Conservation (phyloP, 352 stramenopile genomes). For the Pythium oligandrum region DNA sequence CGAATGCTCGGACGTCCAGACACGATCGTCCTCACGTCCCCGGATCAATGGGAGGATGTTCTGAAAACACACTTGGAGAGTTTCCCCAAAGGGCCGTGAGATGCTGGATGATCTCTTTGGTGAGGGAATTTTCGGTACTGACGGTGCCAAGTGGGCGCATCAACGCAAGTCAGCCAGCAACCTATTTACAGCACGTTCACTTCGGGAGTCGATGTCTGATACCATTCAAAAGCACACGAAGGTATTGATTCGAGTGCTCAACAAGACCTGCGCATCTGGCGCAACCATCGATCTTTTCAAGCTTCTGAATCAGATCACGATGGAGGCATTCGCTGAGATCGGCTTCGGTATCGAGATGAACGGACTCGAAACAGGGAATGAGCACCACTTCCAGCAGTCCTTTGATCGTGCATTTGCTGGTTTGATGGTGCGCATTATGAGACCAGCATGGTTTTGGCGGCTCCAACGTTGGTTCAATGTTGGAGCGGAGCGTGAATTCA, state of each 20-base stretch:
- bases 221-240: slow-evolving; percentile 22
- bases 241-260: slow-evolving; percentile 25
- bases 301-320: slow-evolving; percentile 38
- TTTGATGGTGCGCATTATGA: slow-evolving; percentile 23
- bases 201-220: slow-evolving; percentile 38
- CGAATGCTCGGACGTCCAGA: slow-evolving; percentile 28
- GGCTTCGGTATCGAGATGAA: slow-evolving; percentile 46
- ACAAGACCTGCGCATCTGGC: slow-evolving; percentile 7
- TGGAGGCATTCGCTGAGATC: slow-evolving; percentile 49
- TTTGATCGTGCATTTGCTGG: slow-evolving; percentile 32
- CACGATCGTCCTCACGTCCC: slow-evolving; percentile 30
- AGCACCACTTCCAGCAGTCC: slow-evolving; percentile 44
- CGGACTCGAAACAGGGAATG: slow-evolving; percentile 25
- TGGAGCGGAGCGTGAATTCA: slow-evolving; percentile 23
- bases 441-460: slow-evolving; percentile 40
- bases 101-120: slow-evolving; percentile 55
- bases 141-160: slow-evolving; percentile 45
- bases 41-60: slow-evolving; percentile 35
- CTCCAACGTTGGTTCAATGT: slow-evolving; percentile 22
- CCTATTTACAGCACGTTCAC: slow-evolving; percentile 66
- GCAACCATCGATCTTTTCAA: slow-evolving; percentile 28
- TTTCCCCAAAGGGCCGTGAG: slow-evolving; percentile 39
- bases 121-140: slow-evolving; percentile 58
- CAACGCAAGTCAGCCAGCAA: slow-evolving; percentile 83
- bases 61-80: slow-evolving; percentile 45